phyloP scores from a whole-genome alignment of 1,284 basidiomycete genomes.

The Cryptococcus jaspeensis region DNA sequence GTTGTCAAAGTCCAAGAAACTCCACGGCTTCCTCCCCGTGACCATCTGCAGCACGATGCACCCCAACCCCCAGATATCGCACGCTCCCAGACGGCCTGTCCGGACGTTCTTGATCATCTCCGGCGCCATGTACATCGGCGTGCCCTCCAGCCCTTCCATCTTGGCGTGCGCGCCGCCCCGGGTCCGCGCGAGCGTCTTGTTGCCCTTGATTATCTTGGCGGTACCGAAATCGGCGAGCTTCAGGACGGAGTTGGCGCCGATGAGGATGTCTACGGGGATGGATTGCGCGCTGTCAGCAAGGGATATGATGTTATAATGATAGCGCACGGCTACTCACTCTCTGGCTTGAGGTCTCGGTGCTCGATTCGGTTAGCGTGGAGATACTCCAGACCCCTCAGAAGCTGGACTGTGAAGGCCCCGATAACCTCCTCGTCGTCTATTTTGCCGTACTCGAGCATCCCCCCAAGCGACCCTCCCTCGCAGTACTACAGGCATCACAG shows the following conservation, averaged over 20 bases:
- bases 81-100: constrained; percentile 78
- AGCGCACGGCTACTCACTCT: constrained; percentile 66
- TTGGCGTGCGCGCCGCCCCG: constrained; percentile 53
- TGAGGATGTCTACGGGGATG: constrained; percentile 71
- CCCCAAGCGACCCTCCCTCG: constrained; percentile 89
- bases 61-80: constrained; percentile 94
- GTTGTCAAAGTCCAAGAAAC: constrained; percentile 95
- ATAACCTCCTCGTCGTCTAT: constrained; percentile 97
- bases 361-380: constrained; percentile 90
- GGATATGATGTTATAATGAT: not conserved
- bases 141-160: constrained; percentile 89
- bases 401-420: constrained; percentile 94
- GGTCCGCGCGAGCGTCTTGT: constrained; percentile 75
- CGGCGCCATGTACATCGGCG: constrained; percentile 99
- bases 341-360: constrained; percentile 97
- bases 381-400: constrained; percentile 91
- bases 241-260: constrained; percentile 83
- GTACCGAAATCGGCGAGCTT: constrained; percentile 99
- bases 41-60: constrained; percentile 96
- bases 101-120: constrained; percentile 94
- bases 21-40: constrained; percentile 95
- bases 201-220: constrained; percentile 94
- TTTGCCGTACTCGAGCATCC: constrained; percentile 86
- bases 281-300: not conserved
- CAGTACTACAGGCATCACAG: constrained; percentile 65